Evolutionary conservation across 176 grass and related monocot species (phyloP).

Genomic region (Oryza coarctata): DNA sequence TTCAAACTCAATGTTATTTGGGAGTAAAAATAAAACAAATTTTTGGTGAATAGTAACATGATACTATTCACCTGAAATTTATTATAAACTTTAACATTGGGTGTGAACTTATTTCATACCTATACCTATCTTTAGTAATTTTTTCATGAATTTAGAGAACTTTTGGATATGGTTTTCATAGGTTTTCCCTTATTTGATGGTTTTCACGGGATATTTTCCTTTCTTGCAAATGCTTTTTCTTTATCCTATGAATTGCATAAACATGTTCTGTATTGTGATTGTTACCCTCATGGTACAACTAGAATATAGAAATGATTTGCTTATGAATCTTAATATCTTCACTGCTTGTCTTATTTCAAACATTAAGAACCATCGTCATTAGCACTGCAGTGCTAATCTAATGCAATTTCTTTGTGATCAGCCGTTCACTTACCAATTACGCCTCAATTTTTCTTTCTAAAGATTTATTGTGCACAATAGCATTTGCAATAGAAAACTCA

Average conservation of each 20-base stretch:
- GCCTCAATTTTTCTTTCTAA: background rate
- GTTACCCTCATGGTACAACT: background rate
- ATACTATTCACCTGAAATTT: too few relatives aligned
- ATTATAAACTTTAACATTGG: too few relatives aligned
- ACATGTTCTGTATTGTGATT: background rate
- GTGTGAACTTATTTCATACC: too few relatives aligned
- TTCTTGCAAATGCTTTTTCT: background rate
- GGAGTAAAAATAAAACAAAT: too few relatives aligned
- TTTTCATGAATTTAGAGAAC: too few relatives aligned
- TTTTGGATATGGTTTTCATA: too few relatives aligned
- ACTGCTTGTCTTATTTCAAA: background rate
- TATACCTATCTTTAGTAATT: too few relatives aligned
- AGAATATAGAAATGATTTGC: constrained; percentile 3
- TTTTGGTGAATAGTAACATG: too few relatives aligned
- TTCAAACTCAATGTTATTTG: too few relatives aligned
- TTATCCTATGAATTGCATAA: background rate
- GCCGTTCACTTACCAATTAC: background rate
- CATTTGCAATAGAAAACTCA: constrained; percentile 31
- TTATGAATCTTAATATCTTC: background rate
- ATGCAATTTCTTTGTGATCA: background rate
- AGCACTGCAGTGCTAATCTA: background rate
- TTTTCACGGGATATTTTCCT: too few relatives aligned
- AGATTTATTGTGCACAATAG: background rate
- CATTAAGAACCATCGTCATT: background rate
- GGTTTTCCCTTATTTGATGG: too few relatives aligned